Conservation (phyloP, 208 protist genomes). For the Crithidia fasciculata region DNA sequence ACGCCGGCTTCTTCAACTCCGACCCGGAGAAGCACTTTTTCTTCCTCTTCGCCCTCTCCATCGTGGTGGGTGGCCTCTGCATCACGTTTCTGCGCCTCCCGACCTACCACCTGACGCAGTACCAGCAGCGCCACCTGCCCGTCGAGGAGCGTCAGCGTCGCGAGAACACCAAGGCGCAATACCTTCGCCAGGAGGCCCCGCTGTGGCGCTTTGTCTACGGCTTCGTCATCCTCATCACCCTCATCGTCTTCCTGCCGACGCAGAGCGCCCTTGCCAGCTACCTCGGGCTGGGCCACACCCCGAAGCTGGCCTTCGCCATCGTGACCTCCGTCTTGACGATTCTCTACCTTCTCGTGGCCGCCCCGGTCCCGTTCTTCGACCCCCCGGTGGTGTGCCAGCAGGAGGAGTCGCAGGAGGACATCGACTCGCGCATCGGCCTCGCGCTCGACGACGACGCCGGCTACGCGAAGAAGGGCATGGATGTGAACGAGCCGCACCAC, state of each 20-base stretch:
- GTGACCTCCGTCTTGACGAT: slow-evolving; percentile 32
- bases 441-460: slow-evolving; percentile 1
- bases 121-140: slow-evolving; percentile 37
- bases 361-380: slow-evolving; percentile 39
- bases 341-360: slow-evolving; percentile 27
- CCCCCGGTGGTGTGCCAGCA: not conserved
- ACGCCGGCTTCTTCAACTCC: slow-evolving; percentile 39
- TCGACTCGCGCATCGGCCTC: not conserved
- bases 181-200: slow-evolving; percentile 62
- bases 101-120: slow-evolving; percentile 59
- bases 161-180: slow-evolving; percentile 42
- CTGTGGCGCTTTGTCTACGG: slow-evolving; percentile 58
- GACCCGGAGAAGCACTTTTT: slow-evolving; percentile 39
- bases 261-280: slow-evolving; percentile 54
- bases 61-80: slow-evolving; percentile 23
- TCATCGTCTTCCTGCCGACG: slow-evolving; percentile 58
- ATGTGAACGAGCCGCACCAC: not conserved
- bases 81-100: slow-evolving; percentile 58
- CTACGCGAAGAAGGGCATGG: not conserved
- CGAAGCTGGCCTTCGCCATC: slow-evolving; percentile 48
- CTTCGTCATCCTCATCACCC: slow-evolving; percentile 52
- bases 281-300: slow-evolving; percentile 23
- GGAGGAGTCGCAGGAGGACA: slow-evolving; percentile 1
- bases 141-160: slow-evolving; percentile 44
- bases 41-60: slow-evolving; percentile 46